phyloP scores from a whole-genome alignment of 2,329 filamentous ascomycete species.

The Clonostachys solani region DNA sequence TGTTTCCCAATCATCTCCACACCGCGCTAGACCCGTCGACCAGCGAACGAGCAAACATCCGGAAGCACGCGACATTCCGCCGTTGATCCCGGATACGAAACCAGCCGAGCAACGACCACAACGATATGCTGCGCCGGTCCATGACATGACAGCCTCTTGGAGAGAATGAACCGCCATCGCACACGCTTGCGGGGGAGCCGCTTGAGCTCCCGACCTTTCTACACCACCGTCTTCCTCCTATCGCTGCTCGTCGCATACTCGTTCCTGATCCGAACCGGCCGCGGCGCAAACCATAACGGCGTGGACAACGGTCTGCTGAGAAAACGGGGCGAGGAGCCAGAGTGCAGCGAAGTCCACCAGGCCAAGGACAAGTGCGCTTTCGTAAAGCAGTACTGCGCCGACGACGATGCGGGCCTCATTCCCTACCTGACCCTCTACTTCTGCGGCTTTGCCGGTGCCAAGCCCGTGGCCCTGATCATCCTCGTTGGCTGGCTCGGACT shows the following conservation, averaged over 20 bases:
- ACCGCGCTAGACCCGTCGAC: too few species aligned
- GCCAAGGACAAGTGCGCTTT: conserved; percentile 83
- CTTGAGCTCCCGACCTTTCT: conserved; percentile 43
- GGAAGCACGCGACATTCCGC: too few species aligned
- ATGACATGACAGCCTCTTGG: conserved; percentile 3
- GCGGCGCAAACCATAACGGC: conserved; percentile 4
- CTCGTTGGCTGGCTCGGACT: conserved; percentile 80
- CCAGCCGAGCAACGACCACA: too few species aligned
- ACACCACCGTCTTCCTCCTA: conserved; percentile 40
- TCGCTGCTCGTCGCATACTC: conserved; percentile 40
- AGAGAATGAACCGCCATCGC: not conserved
- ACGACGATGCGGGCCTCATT: conserved; percentile 85
- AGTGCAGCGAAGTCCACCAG: conserved; percentile 78
- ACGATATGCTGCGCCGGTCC: conserved; percentile 1
- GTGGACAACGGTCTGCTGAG: conserved; percentile 11
- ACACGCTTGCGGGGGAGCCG: conserved; percentile 22
- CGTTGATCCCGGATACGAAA: too few species aligned
- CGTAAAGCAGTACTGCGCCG: conserved; percentile 74
- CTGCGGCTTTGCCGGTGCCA: conserved; percentile 64
- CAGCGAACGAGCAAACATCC: too few species aligned
- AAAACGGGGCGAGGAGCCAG: conserved; percentile 20
- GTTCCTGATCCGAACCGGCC: conserved; percentile 15
- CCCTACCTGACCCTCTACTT: conserved; percentile 91
- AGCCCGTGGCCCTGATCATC: conserved; percentile 74
- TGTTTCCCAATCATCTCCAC: too few species aligned